These are phyloP conservation scores for rapeseed (Brassica napus) DNA, from an alignment of 345 rosid genomes.

Conservation along the genomic window DNA sequence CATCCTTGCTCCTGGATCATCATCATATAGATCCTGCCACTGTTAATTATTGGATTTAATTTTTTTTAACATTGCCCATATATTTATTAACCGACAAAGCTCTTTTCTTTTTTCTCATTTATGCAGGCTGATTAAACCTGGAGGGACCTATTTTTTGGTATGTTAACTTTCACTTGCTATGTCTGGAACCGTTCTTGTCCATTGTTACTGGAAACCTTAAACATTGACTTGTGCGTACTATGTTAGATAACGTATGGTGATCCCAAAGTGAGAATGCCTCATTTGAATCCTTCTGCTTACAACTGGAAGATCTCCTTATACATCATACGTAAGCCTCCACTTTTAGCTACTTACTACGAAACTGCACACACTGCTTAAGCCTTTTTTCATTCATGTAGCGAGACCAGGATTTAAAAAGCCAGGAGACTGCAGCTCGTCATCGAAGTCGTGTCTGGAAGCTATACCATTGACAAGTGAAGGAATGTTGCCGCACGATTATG, in stretches of 20 bases:
- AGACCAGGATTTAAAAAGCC: constrained; percentile 74
- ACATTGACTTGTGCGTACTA: constrained; percentile 10
- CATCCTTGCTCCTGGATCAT: constrained; percentile 20
- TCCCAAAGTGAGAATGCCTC: constrained; percentile 87
- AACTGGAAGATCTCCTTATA: constrained; percentile 73
- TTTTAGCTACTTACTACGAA: neutral
- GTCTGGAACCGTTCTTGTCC: neutral
- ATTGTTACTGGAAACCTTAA: neutral
- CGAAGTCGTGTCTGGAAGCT: constrained; percentile 61
- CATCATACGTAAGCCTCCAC: constrained; percentile 67
- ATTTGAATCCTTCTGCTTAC: constrained; percentile 61
- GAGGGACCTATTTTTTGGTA: constrained; percentile 94
- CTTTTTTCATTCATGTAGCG: constrained; percentile 49
- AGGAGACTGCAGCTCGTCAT: constrained; percentile 45
- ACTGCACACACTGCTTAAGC: constrained; percentile 1
- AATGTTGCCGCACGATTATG: constrained; percentile 62
- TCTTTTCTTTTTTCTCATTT: constrained; percentile 9
- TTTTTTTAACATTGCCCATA: neutral
- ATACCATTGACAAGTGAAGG: constrained; percentile 67
- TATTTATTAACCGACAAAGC: constrained; percentile 1
- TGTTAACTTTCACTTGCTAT: constrained; percentile 8
- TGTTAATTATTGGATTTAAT: constrained; percentile 3
- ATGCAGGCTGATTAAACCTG: constrained; percentile 81
- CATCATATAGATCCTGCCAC: neutral
- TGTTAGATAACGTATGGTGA: constrained; percentile 92